phyloP scores from a whole-genome alignment of 2,329 filamentous ascomycete species.

The Cordyceps fumosorosea region DNA sequence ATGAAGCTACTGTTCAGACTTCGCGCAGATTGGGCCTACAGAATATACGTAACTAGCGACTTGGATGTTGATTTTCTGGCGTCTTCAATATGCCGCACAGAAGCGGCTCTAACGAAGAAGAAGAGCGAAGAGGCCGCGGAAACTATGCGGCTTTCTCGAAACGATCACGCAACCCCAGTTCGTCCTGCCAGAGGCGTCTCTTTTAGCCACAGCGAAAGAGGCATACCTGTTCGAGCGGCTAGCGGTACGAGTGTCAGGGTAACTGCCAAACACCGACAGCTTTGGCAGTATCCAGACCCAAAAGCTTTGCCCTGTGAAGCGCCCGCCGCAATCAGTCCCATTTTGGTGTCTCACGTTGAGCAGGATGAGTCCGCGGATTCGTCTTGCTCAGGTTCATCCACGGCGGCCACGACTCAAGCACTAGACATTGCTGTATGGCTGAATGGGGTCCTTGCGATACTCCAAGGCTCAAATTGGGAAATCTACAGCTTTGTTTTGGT shows the following conservation, averaged over 20 bases:
- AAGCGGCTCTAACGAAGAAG: slow-evolving; percentile 44
- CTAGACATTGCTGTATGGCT: slow-evolving; percentile 65
- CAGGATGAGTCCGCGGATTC: slow-evolving; percentile 21
- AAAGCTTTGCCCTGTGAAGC: slow-evolving; percentile 47
- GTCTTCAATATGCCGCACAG: slow-evolving; percentile 60
- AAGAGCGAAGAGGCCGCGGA: slow-evolving; percentile 46
- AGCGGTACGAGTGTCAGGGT: slow-evolving; percentile 34
- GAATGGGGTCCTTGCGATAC: slow-evolving; percentile 66
- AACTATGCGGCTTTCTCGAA: slow-evolving; percentile 35
- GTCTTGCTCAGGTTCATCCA: slow-evolving; percentile 18
- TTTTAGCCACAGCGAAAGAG: slow-evolving; percentile 43
- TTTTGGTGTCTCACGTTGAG: slow-evolving; percentile 39
- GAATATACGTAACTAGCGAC: slow-evolving; percentile 63
- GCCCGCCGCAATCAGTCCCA: slow-evolving; percentile 40
- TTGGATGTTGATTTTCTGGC: slow-evolving; percentile 71
- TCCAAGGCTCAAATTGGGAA: slow-evolving; percentile 79
- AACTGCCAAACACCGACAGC: slow-evolving; percentile 37
- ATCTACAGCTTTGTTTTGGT: slow-evolving; percentile 85
- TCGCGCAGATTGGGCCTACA: slow-evolving; percentile 72
- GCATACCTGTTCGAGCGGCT: slow-evolving; percentile 33
- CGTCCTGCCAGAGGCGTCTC: slow-evolving; percentile 46
- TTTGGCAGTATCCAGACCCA: slow-evolving; percentile 53
- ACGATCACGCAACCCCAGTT: slow-evolving; percentile 33
- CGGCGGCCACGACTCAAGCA: slow-evolving; percentile 28
- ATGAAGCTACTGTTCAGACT: slow-evolving; percentile 77